phyloP scores from a whole-genome alignment of 2,329 filamentous ascomycete species.

The Trichoderma atrobrunneum region DNA sequence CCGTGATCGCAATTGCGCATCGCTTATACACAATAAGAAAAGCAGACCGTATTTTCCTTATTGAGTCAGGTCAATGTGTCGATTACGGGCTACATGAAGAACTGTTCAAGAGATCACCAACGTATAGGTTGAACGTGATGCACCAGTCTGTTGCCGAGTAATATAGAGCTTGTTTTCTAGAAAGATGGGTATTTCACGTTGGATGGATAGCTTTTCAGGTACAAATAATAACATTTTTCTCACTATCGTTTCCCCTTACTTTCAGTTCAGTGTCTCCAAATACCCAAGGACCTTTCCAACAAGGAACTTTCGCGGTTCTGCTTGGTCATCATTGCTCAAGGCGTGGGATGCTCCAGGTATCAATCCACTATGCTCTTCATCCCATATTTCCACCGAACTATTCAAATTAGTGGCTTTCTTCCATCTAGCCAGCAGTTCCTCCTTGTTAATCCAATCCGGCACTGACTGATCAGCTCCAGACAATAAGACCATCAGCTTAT shows the following conservation, averaged over 20 bases:
- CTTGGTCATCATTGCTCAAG: constrained; percentile 46
- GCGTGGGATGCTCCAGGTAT: constrained; percentile 49
- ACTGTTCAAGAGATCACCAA: background rate
- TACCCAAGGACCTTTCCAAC: background rate
- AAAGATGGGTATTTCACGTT: background rate
- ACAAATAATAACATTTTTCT: background rate
- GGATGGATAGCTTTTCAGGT: background rate
- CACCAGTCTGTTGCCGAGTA: background rate
- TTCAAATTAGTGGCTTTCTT: constrained; percentile 37
- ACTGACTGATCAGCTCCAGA: constrained; percentile 46
- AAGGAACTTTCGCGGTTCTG: constrained; percentile 31
- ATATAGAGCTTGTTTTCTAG: background rate
- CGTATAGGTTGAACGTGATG: background rate
- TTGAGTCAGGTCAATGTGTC: background rate
- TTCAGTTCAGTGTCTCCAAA: background rate
- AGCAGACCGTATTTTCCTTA: background rate
- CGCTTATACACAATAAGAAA: background rate
- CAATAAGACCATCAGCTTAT: constrained; percentile 42
- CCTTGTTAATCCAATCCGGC: constrained; percentile 43
- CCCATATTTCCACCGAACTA: constrained; percentile 40
- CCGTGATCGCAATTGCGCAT: background rate
- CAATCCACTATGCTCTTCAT: constrained; percentile 45
- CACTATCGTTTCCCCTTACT: background rate
- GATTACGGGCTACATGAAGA: background rate
- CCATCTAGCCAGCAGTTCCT: constrained; percentile 42